phyloP scores from a whole-genome alignment of 768 basidiomycete species.

The Hygrophoropsis aurantiaca region DNA sequence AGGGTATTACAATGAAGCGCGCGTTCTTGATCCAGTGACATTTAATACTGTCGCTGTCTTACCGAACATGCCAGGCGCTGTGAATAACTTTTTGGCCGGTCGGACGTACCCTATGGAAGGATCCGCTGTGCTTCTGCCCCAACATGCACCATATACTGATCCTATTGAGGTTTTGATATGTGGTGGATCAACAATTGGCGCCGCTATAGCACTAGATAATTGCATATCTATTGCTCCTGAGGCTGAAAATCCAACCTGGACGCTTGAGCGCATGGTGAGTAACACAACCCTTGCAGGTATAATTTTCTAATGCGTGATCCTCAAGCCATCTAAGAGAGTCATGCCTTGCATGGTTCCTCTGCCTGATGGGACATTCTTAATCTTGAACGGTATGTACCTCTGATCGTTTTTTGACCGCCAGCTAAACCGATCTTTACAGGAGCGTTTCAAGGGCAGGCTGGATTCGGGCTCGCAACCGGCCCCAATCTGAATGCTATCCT shows the following conservation, averaged over 20 bases:
- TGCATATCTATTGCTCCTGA: constrained; percentile 74
- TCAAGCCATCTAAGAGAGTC: constrained; percentile 67
- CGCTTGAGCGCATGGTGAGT: constrained; percentile 76
- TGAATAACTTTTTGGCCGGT: constrained; percentile 69
- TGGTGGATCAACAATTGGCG: constrained; percentile 68
- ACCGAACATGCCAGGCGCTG: constrained; percentile 75
- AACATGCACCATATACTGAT: constrained; percentile 70
- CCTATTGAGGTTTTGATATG: constrained; percentile 71
- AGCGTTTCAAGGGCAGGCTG: constrained; percentile 66
- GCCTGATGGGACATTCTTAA: constrained; percentile 75
- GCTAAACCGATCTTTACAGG: no score
- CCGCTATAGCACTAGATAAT: constrained; percentile 57
- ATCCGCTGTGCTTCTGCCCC: constrained; percentile 66
- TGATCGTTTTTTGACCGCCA: no score
- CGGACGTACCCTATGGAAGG: constrained; percentile 81
- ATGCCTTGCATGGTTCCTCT: constrained; percentile 75
- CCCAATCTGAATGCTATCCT: constrained; percentile 67
- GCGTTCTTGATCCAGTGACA: constrained; percentile 65
- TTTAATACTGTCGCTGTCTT: constrained; percentile 59
- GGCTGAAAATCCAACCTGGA: constrained; percentile 59
- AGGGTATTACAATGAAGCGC: constrained; percentile 83
- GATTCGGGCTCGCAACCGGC: constrained; percentile 66
- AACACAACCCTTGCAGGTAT: not conserved
- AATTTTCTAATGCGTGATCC: not conserved
- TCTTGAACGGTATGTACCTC: constrained; percentile 58